Conservation (phyloP, 371 early-diverging fungal species). For the Dinochytrium kinnereticum region DNA sequence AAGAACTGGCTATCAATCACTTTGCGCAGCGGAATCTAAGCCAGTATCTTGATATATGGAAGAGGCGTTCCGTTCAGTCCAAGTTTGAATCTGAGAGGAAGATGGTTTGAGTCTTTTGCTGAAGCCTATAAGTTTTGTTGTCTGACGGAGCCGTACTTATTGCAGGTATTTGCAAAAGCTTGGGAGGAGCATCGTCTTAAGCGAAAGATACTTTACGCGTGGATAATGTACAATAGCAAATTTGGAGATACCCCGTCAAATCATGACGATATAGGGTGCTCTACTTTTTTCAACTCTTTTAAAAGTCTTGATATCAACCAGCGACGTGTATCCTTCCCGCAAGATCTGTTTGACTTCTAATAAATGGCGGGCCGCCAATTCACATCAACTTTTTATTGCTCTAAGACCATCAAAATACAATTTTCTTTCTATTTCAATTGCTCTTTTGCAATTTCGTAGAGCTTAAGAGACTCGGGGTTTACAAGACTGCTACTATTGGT, state of each 20-base stretch:
- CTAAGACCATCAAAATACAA: not conserved
- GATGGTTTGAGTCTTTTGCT: no score
- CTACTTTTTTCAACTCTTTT: not conserved
- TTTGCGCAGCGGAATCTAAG: not conserved
- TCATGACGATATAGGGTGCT: no score
- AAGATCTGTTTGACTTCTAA: not conserved
- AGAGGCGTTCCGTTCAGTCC: not conserved
- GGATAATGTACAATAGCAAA: not conserved
- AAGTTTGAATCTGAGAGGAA: not conserved
- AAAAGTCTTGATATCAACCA: not conserved
- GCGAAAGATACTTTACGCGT: constrained; percentile 2
- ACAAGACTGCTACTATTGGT: constrained; percentile 77
- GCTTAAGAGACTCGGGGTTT: constrained; percentile 84
- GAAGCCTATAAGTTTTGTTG: not conserved
- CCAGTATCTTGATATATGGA: not conserved
- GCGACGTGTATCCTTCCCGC: not conserved
- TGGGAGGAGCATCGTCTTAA: constrained; percentile 11
- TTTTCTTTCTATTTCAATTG: constrained; percentile 36
- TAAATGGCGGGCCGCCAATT: not conserved
- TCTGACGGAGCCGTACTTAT: not conserved
- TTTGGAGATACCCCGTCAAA: no score
- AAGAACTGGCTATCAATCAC: not conserved
- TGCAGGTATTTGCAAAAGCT: constrained; percentile 14
- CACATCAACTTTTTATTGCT: not conserved
- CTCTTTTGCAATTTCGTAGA: constrained; percentile 52